These are phyloP conservation scores for Gastrodia elata DNA, from an alignment of 106 monocot species.

Conservation along the genomic window DNA sequence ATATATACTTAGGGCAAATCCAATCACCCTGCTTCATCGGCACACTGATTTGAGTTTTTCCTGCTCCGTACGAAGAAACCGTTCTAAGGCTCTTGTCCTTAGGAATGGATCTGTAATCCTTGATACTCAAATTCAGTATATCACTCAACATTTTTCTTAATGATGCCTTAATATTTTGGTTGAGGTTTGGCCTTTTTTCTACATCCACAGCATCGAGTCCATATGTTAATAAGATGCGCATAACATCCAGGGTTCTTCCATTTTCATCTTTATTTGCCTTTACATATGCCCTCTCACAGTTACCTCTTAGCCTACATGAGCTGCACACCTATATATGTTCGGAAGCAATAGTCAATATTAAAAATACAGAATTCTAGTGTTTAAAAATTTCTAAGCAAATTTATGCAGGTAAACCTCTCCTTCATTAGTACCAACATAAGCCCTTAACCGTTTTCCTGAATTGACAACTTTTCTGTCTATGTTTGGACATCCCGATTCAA, in stretches of 20 bases:
- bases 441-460: conserved; percentile 83
- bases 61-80: conserved; percentile 11
- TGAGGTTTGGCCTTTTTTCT: conserved; percentile 25
- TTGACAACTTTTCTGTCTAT: conserved; percentile 87
- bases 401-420: conserved; percentile 45
- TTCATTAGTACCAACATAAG: conserved; percentile 80
- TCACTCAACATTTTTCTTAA: conserved; percentile 53
- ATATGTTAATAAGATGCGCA: conserved; percentile 75
- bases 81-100: conserved; percentile 1
- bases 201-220: conserved; percentile 41
- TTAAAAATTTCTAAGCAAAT: not conserved
- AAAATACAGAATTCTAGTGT: not conserved
- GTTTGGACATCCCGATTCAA: conserved; percentile 73
- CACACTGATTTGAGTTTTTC: conserved; percentile 18
- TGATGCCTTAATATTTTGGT: conserved; percentile 45
- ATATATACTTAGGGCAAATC: conserved; percentile 74
- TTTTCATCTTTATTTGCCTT: conserved; percentile 46
- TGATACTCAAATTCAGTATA: conserved; percentile 28
- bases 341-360: not conserved
- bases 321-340: conserved; percentile 40
- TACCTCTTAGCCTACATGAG: conserved; percentile 58
- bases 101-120: conserved; percentile 15
- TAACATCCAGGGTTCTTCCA: conserved; percentile 78
- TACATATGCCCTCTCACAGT: conserved; percentile 79
- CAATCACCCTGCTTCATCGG: conserved; percentile 82